Conservation (phyloP, 768 basidiomycete genomes). For the Leccinum barrowsii region DNA sequence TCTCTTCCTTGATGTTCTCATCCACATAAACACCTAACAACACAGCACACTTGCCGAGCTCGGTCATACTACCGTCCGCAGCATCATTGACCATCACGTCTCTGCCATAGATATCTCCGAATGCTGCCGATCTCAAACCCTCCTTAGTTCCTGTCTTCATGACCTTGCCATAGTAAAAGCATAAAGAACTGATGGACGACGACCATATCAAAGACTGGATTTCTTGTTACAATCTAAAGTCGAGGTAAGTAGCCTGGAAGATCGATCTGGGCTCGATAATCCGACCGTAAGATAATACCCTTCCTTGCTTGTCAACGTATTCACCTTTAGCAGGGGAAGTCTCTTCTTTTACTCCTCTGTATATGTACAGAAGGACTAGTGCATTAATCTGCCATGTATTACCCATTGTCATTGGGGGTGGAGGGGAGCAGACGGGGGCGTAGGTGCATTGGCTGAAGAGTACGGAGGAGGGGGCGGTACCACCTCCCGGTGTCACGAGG, state of each 20-base stretch:
- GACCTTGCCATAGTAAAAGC: conserved; percentile 14
- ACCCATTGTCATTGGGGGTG: conserved; percentile 16
- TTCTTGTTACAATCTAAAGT: conserved; percentile 46
- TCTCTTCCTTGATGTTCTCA: conserved; percentile 36
- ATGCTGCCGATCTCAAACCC: conserved; percentile 13
- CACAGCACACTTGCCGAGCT: conserved; percentile 46
- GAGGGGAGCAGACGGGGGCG: conserved; percentile 5
- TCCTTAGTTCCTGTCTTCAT: background rate
- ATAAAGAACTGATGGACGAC: conserved; percentile 33
- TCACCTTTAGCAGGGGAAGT: conserved; percentile 39
- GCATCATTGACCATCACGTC: conserved; percentile 49
- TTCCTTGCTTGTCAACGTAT: background rate
- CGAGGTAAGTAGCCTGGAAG: conserved; percentile 49
- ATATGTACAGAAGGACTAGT: conserved; percentile 54
- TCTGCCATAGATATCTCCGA: conserved; percentile 43
- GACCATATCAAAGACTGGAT: conserved; percentile 47
- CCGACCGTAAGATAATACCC: conserved; percentile 30
- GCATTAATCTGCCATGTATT: conserved; percentile 30
- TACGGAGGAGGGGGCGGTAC: conserved; percentile 26
- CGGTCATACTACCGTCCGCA: conserved; percentile 45
- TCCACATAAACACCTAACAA: conserved; percentile 42
- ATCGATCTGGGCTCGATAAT: conserved; percentile 33
- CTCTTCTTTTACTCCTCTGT: conserved; percentile 53
- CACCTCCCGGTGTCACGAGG: conserved; percentile 16
- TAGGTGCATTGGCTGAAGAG: conserved; percentile 12